A percentile compares a stretch with the other conserved stretches of the same genome.
phyloP scores from a whole-genome alignment of 768 basidiomycete species.

The Amanita phalloides region DNA sequence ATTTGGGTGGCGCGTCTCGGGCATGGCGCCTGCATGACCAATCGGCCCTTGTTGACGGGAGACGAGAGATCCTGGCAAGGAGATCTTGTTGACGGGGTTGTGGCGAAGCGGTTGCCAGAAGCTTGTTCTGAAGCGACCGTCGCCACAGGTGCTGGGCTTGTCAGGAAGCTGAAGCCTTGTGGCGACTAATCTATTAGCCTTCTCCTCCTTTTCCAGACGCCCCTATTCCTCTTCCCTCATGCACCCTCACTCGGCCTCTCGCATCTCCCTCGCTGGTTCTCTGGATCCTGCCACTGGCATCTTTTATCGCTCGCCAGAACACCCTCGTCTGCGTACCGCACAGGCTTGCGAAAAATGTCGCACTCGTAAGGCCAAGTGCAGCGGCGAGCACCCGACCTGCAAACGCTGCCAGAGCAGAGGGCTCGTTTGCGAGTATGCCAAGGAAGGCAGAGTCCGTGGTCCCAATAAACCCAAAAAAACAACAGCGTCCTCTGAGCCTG shows the following conservation, averaged over 20 bases:
- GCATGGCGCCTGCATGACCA: neutral
- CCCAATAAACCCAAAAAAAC: constrained; percentile 44
- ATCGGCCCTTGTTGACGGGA: neutral
- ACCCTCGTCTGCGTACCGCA: constrained; percentile 55
- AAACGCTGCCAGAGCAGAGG: constrained; percentile 51
- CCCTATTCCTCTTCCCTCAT: too few species aligned
- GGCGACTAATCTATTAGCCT: neutral
- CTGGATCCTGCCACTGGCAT: constrained; percentile 57
- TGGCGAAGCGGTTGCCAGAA: too few species aligned
- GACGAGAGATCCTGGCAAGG: too few species aligned
- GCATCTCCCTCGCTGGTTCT: constrained; percentile 40
- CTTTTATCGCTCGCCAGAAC: constrained; percentile 54
- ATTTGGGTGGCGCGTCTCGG: too few species aligned
- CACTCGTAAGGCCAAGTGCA: constrained; percentile 68
- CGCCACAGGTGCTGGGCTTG: neutral
- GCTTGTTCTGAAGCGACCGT: neutral
- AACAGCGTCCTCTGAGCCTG: neutral
- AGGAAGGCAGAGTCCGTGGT: constrained; percentile 53
- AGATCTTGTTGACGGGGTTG: too few species aligned
- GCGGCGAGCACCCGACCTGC: constrained; percentile 61
- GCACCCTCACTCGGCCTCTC: neutral
- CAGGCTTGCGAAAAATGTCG: constrained; percentile 74
- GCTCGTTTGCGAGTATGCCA: constrained; percentile 54
- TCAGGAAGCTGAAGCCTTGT: neutral
- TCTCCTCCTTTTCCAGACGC: neutral